A percentile compares a stretch with the other conserved stretches of the same genome.
phyloP scores from a whole-genome alignment of 768 basidiomycete species.

The Suillus paluster region DNA sequence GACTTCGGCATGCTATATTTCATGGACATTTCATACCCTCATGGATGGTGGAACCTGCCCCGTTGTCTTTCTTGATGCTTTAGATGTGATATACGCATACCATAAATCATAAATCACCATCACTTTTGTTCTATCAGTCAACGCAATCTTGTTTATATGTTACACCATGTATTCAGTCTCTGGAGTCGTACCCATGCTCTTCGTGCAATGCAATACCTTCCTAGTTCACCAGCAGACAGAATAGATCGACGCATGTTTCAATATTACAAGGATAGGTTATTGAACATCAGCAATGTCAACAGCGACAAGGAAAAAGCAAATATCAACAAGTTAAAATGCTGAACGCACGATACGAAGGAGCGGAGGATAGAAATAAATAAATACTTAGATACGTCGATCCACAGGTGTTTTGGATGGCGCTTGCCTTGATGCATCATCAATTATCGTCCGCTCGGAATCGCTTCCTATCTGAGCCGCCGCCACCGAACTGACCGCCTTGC shows the following conservation, averaged over 20 bases:
- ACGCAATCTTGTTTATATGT: slow-evolving; percentile 18
- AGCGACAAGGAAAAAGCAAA: not conserved
- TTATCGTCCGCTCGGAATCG: slow-evolving; percentile 60
- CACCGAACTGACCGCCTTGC: slow-evolving; percentile 44
- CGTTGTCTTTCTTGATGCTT: slow-evolving; percentile 6
- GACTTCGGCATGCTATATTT: slow-evolving; percentile 1
- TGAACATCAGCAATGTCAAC: slow-evolving; percentile 10
- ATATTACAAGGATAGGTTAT: slow-evolving; percentile 37
- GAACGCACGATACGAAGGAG: not conserved
- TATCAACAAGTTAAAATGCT: slow-evolving; percentile 6
- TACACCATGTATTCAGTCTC: slow-evolving; percentile 23
- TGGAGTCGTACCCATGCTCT: not conserved
- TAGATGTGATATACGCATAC: slow-evolving; percentile 25
- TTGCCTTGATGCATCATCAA: slow-evolving; percentile 27
- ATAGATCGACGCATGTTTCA: slow-evolving; percentile 4
- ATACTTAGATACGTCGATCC: slow-evolving; percentile 4
- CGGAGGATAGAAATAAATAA: slow-evolving; percentile 1
- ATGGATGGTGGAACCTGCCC: slow-evolving; percentile 3
- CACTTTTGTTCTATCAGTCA: slow-evolving; percentile 7
- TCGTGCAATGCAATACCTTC: slow-evolving; percentile 5
- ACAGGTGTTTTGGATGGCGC: not conserved
- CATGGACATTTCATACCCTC: slow-evolving; percentile 13
- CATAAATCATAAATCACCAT: slow-evolving; percentile 9
- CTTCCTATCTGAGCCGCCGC: slow-evolving; percentile 53
- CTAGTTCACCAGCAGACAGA: not conserved